Evolutionary conservation across 257 asterid genomes (phyloP), one percentile per base, ranked within the genome.

Genomic region (Przewalskia tangutica): DNA sequence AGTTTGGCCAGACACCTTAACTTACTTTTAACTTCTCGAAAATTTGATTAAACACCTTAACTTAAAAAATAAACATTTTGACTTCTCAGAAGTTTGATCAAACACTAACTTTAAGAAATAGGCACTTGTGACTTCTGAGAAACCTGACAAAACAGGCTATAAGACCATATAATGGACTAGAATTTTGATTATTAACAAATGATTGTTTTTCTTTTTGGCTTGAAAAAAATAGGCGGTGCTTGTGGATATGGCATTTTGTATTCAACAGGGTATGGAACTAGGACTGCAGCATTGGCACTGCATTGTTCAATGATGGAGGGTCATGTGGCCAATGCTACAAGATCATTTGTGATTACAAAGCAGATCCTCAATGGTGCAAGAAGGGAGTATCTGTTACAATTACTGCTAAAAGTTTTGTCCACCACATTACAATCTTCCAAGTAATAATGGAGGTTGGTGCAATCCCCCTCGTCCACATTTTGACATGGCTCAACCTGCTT

Each of bases 401-500:
- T 76, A 88, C 97, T 4, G 93, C 97, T 6, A 88, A 27, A 91
- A 92, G 40, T 92, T 92, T 48, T 92, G 97, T 83, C 97, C 97
- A 7, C 97, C 97, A 3, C 91, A 92, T 86, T 71, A 62, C 58
- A 89, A 77, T 77, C 97, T 88, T 13, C 93, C 95, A 0, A 92
- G 88, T 58, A 55, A 92, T 83, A 86, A 89, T 20, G 97, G 97
- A 4, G 97, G 97, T 3, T 92, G 97, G 97, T 91, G 97, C 90
- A 92, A 92, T 84, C 92, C 95, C 0, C 97, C 93, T 46, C 90
- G 93, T 56, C 91, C 87, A 40, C 97, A 92, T 79, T 92, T 92
- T 16, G 95, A 92, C 89, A 89, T 92, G 95, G 93, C 97, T 58
- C 93, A 92, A 81, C 97, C 97, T 0, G 95, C 95, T 7, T 92